phyloP scores from a whole-genome alignment of 1,284 basidiomycete species.

The Marasmius oreades region DNA sequence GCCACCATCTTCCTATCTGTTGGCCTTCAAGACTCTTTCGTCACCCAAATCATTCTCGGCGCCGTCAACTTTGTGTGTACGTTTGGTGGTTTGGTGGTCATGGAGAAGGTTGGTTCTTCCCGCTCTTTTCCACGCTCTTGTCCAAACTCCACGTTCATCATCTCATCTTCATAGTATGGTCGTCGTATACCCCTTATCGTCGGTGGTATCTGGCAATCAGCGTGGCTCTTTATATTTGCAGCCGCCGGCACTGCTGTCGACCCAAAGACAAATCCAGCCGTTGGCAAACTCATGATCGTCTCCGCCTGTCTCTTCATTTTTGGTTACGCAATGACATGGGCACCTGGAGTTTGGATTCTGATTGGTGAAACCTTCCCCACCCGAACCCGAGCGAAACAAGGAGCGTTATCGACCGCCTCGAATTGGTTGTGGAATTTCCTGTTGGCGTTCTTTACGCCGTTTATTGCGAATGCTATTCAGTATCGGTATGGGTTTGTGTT shows the following conservation, averaged over 20 bases:
- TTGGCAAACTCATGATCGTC: constrained; percentile 72
- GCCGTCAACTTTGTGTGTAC: constrained; percentile 70
- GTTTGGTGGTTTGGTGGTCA: constrained; percentile 66
- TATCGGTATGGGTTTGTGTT: constrained; percentile 77
- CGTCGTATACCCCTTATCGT: constrained; percentile 60
- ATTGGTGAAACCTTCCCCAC: constrained; percentile 79
- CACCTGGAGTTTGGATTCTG: constrained; percentile 70
- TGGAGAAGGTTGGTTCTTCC: constrained; percentile 48
- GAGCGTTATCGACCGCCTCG: constrained; percentile 62
- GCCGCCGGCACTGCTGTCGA: constrained; percentile 68
- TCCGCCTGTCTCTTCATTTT: constrained; percentile 78
- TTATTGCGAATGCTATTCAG: constrained; percentile 52
- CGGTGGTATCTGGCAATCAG: constrained; percentile 71
- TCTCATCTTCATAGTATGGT: constrained; percentile 42
- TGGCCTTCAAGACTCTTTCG: constrained; percentile 63
- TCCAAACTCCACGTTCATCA: neutral
- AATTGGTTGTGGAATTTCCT: constrained; percentile 72
- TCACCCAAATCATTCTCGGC: constrained; percentile 73
- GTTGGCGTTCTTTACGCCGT: constrained; percentile 73
- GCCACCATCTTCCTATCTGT: constrained; percentile 69
- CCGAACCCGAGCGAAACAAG: constrained; percentile 73
- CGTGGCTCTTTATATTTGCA: constrained; percentile 78
- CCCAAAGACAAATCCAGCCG: constrained; percentile 42
- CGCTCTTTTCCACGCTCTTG: neutral
- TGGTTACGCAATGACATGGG: constrained; percentile 78